Conservation (phyloP, 1,284 basidiomycete species). For the Moesziomyces globuligerus region DNA sequence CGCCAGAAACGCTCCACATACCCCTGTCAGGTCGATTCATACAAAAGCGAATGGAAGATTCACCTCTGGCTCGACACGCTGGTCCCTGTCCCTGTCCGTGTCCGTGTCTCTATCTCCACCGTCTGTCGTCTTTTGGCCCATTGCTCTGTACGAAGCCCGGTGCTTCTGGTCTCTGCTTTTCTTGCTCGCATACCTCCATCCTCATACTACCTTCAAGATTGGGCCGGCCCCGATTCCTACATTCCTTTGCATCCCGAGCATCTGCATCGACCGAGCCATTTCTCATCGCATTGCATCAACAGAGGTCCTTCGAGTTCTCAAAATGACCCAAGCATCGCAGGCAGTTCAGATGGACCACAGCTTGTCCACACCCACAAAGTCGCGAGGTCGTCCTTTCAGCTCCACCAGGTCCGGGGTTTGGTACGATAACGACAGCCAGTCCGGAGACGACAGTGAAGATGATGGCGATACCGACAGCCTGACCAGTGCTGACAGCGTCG, state of each 20-base stretch:
- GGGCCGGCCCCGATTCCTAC: constrained; percentile 1
- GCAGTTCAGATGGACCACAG: no score
- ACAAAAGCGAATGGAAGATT: not conserved
- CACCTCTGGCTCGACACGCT: not conserved
- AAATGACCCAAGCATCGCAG: not conserved
- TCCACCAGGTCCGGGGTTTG: constrained; percentile 5
- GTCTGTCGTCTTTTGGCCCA: not conserved
- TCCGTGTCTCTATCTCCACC: not conserved
- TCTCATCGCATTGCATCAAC: no score
- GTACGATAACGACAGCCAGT: constrained; percentile 20
- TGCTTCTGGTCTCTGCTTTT: constrained; percentile 7
- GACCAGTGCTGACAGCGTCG: constrained; percentile 21
- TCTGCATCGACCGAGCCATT: no score
- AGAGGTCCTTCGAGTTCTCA: no score
- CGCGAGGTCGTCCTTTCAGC: not conserved
- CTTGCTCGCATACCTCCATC: not conserved
- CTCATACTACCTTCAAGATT: not conserved
- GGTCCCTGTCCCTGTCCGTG: not conserved
- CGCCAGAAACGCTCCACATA: no score
- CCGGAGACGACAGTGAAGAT: constrained; percentile 13
- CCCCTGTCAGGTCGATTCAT: not conserved
- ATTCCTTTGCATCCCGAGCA: not conserved
- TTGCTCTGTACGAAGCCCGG: constrained; percentile 9
- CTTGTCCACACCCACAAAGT: not conserved
- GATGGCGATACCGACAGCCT: constrained; percentile 25